A percentile compares a stretch with the other conserved stretches of the same genome.
These are phyloP conservation scores for Ganoderma leucocontextum DNA, from an alignment of 1,284 basidiomycete species.

Conservation along the genomic window DNA sequence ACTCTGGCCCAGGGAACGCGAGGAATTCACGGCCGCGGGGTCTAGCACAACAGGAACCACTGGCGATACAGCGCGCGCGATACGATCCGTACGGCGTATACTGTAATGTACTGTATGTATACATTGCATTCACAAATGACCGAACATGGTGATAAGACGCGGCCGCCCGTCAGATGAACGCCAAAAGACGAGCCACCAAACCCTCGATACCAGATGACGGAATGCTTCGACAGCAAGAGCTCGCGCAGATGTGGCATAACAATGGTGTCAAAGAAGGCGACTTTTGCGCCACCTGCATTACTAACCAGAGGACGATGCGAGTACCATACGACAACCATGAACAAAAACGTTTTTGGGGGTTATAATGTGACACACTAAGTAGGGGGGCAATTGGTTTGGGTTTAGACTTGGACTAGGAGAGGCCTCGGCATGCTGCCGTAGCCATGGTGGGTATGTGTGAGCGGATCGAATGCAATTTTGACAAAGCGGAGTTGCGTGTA, in stretches of 20 bases:
- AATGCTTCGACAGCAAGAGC: background rate
- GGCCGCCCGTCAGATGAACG: constrained; percentile 22
- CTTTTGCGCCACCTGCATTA: constrained; percentile 24
- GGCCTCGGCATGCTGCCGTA: constrained; percentile 6
- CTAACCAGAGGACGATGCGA: constrained; percentile 15
- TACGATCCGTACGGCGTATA: background rate
- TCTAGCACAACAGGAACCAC: background rate
- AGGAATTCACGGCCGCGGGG: background rate
- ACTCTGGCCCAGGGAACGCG: background rate
- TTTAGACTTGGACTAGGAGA: constrained; percentile 1
- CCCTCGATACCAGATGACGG: constrained; percentile 15
- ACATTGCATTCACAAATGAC: background rate
- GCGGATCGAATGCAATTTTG: constrained; percentile 31
- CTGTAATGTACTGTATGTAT: background rate
- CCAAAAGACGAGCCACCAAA: constrained; percentile 17
- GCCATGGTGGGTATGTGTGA: constrained; percentile 24
- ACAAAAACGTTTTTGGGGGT: background rate
- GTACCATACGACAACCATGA: constrained; percentile 16
- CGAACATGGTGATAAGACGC: constrained; percentile 5
- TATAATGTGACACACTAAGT: constrained; percentile 8
- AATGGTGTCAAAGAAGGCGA: constrained; percentile 10
- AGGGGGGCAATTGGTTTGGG: constrained; percentile 1
- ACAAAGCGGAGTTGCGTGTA: constrained; percentile 25
- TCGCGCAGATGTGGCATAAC: background rate
- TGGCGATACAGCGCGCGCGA: background rate